Evolutionary conservation across 179 eudicot species (phyloP).

Genomic region (Drosera spatulata): DNA sequence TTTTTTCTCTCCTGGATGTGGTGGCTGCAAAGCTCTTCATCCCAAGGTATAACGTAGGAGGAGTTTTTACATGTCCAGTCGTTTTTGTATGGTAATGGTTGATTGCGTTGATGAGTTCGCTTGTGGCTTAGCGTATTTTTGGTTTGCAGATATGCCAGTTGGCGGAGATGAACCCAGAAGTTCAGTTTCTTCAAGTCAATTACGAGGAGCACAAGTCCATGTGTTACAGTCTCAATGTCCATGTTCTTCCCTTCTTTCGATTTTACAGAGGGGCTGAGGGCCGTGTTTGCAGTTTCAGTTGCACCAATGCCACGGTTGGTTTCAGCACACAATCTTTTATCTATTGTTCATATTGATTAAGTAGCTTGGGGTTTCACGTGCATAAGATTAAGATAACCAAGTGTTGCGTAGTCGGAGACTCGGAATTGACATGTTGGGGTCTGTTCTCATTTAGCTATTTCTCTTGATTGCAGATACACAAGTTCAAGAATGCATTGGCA

Average conservation of each 20-base stretch:
- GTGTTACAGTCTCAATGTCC: slow-evolving; percentile 70
- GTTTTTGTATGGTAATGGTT: neutral
- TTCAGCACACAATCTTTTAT: neutral
- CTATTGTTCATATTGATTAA: neutral
- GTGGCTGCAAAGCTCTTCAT: no score
- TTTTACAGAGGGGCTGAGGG: slow-evolving; percentile 83
- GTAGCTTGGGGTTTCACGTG: neutral
- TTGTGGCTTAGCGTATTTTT: neutral
- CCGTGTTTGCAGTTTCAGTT: slow-evolving; percentile 85
- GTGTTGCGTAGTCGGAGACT: no score
- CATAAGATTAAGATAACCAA: no score
- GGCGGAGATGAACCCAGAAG: slow-evolving; percentile 79
- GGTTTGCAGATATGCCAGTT: slow-evolving; percentile 57
- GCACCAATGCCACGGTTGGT: slow-evolving; percentile 90
- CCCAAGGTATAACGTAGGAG: no score
- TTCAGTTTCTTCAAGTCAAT: slow-evolving; percentile 66
- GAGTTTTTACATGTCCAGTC: no score
- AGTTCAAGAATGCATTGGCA: slow-evolving; percentile 69
- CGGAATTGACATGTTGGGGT: neutral
- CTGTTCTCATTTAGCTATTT: neutral
- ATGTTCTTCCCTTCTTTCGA: slow-evolving; percentile 84
- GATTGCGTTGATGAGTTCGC: neutral
- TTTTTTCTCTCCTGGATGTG: no score
- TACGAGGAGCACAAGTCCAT: slow-evolving; percentile 82
- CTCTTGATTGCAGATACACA: slow-evolving; percentile 47